Evolutionary conservation across 2,329 filamentous ascomycete species (phyloP).

Genomic region (Aspergillus sergii): DNA sequence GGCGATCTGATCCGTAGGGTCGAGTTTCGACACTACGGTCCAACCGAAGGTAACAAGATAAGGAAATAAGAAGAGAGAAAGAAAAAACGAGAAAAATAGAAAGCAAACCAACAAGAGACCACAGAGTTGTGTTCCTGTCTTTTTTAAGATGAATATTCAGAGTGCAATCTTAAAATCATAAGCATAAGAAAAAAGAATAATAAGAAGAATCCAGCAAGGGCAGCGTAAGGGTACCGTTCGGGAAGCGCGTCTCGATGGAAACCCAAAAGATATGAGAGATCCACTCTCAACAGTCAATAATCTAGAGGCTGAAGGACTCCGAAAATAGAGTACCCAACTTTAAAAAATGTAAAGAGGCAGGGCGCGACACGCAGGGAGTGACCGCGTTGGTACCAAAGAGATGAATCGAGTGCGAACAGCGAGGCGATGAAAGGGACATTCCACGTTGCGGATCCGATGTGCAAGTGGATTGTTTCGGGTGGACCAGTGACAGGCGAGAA

Average conservation of each 20-base stretch:
- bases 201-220: slow-evolving; percentile 11
- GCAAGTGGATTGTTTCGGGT: not conserved
- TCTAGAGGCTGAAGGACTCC: slow-evolving; percentile 7
- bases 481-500: not conserved
- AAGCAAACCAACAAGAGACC: not conserved
- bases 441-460: slow-evolving; percentile 21
- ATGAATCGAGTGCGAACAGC: slow-evolving; percentile 9
- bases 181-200: slow-evolving; percentile 4
- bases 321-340: slow-evolving; percentile 15
- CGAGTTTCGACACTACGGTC: slow-evolving; percentile 1
- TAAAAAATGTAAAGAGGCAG: slow-evolving; percentile 14
- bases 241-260: slow-evolving; percentile 19
- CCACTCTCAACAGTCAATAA: slow-evolving; percentile 13
- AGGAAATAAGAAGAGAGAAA: not conserved
- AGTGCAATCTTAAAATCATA: not conserved
- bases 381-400: slow-evolving; percentile 18
- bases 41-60: not conserved
- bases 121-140: not conserved
- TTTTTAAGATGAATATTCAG: not conserved
- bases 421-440: slow-evolving; percentile 18
- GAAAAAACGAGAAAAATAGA: too few relatives aligned
- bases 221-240: slow-evolving; percentile 9
- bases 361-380: slow-evolving; percentile 16
- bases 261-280: slow-evolving; percentile 3
- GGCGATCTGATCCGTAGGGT: slow-evolving; percentile 5